phyloP scores from a whole-genome alignment of 2,329 filamentous ascomycete genomes.

The Aspergillus arachidicola region DNA sequence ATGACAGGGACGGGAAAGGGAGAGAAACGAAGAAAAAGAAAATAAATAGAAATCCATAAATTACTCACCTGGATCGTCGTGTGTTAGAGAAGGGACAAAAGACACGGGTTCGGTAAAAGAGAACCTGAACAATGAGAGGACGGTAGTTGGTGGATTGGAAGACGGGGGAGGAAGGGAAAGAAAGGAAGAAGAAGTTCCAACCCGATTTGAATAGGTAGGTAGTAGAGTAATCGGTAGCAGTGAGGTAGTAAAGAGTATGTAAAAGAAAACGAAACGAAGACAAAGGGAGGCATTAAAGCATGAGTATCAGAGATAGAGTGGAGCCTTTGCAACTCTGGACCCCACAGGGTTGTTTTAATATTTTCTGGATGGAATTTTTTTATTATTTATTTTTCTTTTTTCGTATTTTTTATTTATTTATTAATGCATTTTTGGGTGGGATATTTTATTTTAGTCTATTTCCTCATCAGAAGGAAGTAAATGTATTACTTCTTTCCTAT shows the following conservation, averaged over 20 bases:
- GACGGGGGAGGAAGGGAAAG: constrained; percentile 3
- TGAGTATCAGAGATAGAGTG: constrained; percentile 22
- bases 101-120: constrained; percentile 3
- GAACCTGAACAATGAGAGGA: background rate
- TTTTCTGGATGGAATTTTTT: constrained; percentile 7
- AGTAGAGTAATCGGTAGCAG: background rate
- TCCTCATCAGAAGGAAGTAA: background rate
- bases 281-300: constrained; percentile 11
- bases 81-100: background rate
- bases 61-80: constrained; percentile 1
- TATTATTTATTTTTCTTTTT: constrained; percentile 13
- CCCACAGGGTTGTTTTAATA: constrained; percentile 20
- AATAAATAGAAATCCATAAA: background rate
- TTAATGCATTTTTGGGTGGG: constrained; percentile 12
- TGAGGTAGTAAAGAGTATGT: constrained; percentile 3
- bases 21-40: background rate
- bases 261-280: constrained; percentile 15
- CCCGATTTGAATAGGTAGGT: background rate
- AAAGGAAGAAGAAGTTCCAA: constrained; percentile 9
- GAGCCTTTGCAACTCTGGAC: constrained; percentile 22
- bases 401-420: constrained; percentile 6
- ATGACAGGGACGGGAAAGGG: constrained; percentile 5
- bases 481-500: background rate
- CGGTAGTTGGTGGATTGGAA: constrained; percentile 7
- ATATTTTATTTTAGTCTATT: constrained; percentile 1